Base-by-base conservation (phyloP, 208 protist species). In the Strigomonas culicis region DNA sequence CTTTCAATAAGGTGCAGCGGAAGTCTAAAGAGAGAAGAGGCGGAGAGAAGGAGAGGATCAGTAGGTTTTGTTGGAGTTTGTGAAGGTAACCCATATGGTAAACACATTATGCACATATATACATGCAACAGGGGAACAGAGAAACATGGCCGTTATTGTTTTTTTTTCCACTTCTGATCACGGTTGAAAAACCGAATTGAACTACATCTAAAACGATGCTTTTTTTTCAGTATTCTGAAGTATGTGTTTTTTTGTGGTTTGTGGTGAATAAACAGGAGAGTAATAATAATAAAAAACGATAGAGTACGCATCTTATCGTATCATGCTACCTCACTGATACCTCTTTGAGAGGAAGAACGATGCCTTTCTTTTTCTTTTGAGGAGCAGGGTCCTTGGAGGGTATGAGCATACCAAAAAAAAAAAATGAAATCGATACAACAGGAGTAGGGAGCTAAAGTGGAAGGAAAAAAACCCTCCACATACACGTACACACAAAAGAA, bases 341-440 rank as follows among this genome's bases (percentile, higher is more conserved):
- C 43, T 10, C 4, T 24, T 31, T 47, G 43, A 59, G 21, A 34
- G 22, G 31, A 43, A 43, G 19, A 32, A 59, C 32, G 10, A 39
- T 32, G 28, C 49, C 2, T 58, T 57, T 51, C 28, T 72, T 72
- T 17, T 71, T 56, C 24, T 76, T 76, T 50, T 56, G 19, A 19
- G 41, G 15, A 19, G 19, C 15, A 47, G 19, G 41, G 13, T 47
- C 4, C 52, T 24, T 0, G 71, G 47, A 30, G 53, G 50, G 60
- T 11, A 70, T 31, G 21, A 59, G 6, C 4, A 41, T 55, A 66
- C 60, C 60, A 36, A 59, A 55, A 31, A 56, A 55, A 46, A 47
- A n/a, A n/a, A n/a, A n/a, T n/a, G n/a, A n/a, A n/a, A n/a, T n/a
- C n/a, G n/a, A n/a, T n/a, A n/a, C n/a, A n/a, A n/a, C n/a, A n/a